Conservation (phyloP, 75 land plant genomes). For the Azolla pinnata region DNA sequence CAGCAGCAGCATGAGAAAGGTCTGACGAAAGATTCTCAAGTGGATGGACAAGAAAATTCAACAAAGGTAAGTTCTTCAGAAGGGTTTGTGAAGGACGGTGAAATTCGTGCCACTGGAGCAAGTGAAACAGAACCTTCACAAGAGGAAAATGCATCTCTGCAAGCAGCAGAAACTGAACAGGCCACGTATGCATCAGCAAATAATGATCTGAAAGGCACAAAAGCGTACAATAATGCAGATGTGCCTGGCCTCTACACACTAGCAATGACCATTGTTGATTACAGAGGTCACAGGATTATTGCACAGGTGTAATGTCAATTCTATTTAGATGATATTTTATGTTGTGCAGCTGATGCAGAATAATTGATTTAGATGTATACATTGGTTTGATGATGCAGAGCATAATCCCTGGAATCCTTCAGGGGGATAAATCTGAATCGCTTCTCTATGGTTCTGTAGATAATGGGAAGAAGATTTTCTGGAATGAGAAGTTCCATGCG, state of each 20-base stretch:
- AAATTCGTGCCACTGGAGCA: no score
- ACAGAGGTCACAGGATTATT: slow-evolving; percentile 89
- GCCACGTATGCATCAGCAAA: slow-evolving; percentile 98
- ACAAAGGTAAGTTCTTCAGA: no score
- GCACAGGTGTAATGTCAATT: slow-evolving; percentile 87
- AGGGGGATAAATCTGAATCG: slow-evolving; percentile 98
- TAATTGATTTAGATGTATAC: no score
- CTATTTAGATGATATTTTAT: no score
- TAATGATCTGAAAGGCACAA: slow-evolving; percentile 97
- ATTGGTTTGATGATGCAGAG: slow-evolving; percentile 64
- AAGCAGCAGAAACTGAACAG: slow-evolving; percentile 72
- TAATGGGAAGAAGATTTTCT: slow-evolving; percentile 94
- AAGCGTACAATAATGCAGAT: slow-evolving; percentile 94
- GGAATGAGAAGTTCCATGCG: slow-evolving; percentile 92
- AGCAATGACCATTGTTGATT: slow-evolving; percentile 98
- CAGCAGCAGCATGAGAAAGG: slow-evolving; percentile 26
- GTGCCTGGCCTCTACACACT: slow-evolving; percentile 84
- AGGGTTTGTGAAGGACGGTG: no score
- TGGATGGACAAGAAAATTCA: not conserved
- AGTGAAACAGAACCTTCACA: no score
- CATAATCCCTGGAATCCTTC: slow-evolving; percentile 96
- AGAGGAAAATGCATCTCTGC: slow-evolving; percentile 31
- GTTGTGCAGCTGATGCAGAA: no score
- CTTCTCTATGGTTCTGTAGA: slow-evolving; percentile 97
- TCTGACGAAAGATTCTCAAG: not conserved